A percentile compares a stretch with the other conserved stretches of the same genome.
phyloP scores from a whole-genome alignment of 176 grass and related monocot species.

The Oryza glaberrima region DNA sequence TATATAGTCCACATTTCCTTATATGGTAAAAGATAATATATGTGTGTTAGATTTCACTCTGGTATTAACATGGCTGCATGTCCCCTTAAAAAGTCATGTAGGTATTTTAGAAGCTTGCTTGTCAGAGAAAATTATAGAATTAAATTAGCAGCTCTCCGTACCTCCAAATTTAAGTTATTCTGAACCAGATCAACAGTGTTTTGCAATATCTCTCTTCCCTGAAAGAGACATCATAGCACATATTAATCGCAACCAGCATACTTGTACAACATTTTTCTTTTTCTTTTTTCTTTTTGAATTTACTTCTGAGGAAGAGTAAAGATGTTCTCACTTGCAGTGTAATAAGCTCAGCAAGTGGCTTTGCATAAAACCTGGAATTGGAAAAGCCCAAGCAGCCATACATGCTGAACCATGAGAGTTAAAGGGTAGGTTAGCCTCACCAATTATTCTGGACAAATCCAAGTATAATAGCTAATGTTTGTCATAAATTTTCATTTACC shows the following conservation, averaged over 20 bases:
- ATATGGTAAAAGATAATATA: neutral
- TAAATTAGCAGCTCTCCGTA: constrained; percentile 38
- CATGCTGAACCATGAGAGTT: constrained; percentile 66
- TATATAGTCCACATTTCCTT: neutral
- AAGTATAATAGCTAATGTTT: constrained; percentile 23
- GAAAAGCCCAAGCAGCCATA: constrained; percentile 98
- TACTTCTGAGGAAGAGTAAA: constrained; percentile 27
- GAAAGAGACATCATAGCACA: constrained; percentile 42
- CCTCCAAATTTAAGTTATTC: constrained; percentile 96
- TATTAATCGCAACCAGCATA: constrained; percentile 24
- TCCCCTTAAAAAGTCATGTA: constrained; percentile 8
- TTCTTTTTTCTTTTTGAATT: constrained; percentile 11
- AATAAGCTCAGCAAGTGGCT: constrained; percentile 95
- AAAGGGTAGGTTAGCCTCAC: constrained; percentile 40
- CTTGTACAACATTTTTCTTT: neutral
- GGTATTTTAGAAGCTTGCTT: constrained; percentile 22
- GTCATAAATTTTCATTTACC: constrained; percentile 51
- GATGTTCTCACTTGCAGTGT: constrained; percentile 80
- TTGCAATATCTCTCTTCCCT: constrained; percentile 98
- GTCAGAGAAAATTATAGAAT: constrained; percentile 16
- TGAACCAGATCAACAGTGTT: constrained; percentile 97
- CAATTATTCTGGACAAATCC: constrained; percentile 29
- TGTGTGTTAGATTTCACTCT: neutral
- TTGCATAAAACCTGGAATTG: constrained; percentile 95
- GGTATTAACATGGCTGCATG: neutral